Evolutionary conservation across 441 rosid genomes (phyloP).

Genomic region (Arabidopsis hybrid): DNA sequence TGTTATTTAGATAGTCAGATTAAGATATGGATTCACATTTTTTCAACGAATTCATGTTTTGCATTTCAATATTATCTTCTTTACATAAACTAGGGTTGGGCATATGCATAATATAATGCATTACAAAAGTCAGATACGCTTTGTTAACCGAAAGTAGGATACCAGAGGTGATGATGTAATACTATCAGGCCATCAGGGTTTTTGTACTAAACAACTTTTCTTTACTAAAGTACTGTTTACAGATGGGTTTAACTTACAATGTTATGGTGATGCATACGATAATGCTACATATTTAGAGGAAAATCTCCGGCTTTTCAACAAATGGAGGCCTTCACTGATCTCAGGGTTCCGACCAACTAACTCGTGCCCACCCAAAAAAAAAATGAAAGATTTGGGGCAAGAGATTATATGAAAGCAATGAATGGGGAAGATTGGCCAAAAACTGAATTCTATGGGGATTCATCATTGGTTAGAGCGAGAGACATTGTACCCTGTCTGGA

Average conservation of each 20-base stretch:
- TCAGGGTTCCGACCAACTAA: conserved; percentile 32
- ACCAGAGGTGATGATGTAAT: background rate
- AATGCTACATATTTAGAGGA: conserved; percentile 23
- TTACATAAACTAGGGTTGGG: too few species aligned
- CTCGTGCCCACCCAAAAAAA: conserved; percentile 27
- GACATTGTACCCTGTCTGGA: conserved; percentile 89
- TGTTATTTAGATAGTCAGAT: too few species aligned
- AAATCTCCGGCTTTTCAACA: conserved; percentile 34
- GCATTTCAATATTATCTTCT: too few species aligned
- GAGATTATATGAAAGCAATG: conserved; percentile 21
- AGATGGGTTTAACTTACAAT: conserved; percentile 29
- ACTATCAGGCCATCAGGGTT: background rate
- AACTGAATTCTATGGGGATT: conserved; percentile 40
- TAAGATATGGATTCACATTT: too few species aligned
- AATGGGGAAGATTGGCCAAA: conserved; percentile 44
- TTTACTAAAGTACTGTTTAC: conserved; percentile 36
- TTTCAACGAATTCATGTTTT: too few species aligned
- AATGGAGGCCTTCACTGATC: conserved; percentile 39
- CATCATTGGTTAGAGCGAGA: conserved; percentile 67
- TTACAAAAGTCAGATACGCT: conserved; percentile 17
- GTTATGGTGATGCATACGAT: conserved; percentile 24
- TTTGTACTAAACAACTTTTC: conserved; percentile 19
- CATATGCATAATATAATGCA: background rate
- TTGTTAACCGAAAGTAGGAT: background rate
- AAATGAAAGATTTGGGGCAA: conserved; percentile 10